phyloP scores from a whole-genome alignment of 257 asterid genomes.

The Avicennia marina region DNA sequence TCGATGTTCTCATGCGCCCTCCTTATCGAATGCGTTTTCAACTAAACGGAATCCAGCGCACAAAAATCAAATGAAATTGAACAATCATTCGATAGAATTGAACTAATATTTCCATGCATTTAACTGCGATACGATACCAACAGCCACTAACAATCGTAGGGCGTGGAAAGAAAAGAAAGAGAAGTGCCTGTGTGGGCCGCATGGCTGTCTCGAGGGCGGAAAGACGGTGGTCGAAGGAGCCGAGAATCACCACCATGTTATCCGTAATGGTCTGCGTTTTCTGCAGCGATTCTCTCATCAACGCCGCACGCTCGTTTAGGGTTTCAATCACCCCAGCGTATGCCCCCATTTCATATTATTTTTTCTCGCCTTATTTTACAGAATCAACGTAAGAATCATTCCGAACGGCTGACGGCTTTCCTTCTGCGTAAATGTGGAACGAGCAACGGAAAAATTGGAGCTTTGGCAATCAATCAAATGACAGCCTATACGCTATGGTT shows the following conservation, averaged over 20 bases:
- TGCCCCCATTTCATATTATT: conserved; percentile 31
- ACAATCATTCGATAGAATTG: too few species aligned
- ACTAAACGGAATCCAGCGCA: conserved; percentile 28
- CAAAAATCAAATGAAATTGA: conserved; percentile 1
- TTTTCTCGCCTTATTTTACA: too few species aligned
- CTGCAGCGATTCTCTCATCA: conserved; percentile 77
- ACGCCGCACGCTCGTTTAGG: conserved; percentile 62
- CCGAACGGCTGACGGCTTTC: conserved; percentile 12
- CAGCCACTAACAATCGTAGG: not conserved
- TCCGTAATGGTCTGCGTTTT: conserved; percentile 81
- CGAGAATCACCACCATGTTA: conserved; percentile 76
- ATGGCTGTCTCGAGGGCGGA: conserved; percentile 99
- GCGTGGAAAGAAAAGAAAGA: not conserved
- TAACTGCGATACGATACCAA: too few species aligned
- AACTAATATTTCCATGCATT: too few species aligned
- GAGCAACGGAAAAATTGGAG: conserved; percentile 6
- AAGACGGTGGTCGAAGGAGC: conserved; percentile 94
- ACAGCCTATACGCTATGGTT: not conserved
- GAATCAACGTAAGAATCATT: too few species aligned
- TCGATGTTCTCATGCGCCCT: conserved; percentile 92
- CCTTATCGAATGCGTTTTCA: conserved; percentile 85
- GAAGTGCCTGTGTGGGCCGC: conserved; percentile 94
- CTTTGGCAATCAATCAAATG: not conserved
- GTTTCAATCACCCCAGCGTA: conserved; percentile 56
- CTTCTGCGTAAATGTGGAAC: not conserved